phyloP scores from a whole-genome alignment of 257 asterid genomes.

The Ballota nigra region DNA sequence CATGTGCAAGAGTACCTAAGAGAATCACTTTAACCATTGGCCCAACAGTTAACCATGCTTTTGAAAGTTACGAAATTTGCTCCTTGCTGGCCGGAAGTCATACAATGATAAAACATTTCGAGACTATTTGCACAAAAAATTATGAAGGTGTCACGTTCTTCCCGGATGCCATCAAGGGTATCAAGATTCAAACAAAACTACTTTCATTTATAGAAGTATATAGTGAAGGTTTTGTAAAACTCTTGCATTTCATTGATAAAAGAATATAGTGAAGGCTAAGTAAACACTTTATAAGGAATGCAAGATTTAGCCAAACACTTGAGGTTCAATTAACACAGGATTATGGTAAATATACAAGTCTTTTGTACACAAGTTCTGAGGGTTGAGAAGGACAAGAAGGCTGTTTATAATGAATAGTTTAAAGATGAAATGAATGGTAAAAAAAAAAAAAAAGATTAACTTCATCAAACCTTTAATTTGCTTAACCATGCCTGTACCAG shows the following conservation, averaged over 20 bases:
- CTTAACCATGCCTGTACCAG: constrained; percentile 67
- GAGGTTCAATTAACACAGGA: neutral
- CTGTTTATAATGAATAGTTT: neutral
- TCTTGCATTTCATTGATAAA: neutral
- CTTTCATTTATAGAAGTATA: constrained; percentile 4
- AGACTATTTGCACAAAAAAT: neutral
- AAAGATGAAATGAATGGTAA: constrained; percentile 8
- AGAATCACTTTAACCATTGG: neutral
- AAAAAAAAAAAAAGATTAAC: constrained; percentile 11
- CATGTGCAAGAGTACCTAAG: neutral
- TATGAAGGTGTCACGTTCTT: constrained; percentile 7
- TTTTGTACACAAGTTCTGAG: constrained; percentile 2
- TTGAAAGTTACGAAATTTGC: neutral
- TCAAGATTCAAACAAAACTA: neutral
- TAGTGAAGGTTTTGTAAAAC: neutral
- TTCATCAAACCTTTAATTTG: constrained; percentile 65
- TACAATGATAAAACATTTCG: neutral
- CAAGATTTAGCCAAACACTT: constrained; percentile 12
- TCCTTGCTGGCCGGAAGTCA: constrained; percentile 5
- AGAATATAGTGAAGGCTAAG: neutral
- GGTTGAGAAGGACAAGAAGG: neutral
- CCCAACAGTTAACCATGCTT: neutral
- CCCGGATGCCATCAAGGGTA: neutral
- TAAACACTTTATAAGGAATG: neutral
- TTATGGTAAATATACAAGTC: constrained; percentile 4